These are phyloP conservation scores for Fagopyrum esculentum DNA, from an alignment of 148 eudicot species.

Conservation along the genomic window DNA sequence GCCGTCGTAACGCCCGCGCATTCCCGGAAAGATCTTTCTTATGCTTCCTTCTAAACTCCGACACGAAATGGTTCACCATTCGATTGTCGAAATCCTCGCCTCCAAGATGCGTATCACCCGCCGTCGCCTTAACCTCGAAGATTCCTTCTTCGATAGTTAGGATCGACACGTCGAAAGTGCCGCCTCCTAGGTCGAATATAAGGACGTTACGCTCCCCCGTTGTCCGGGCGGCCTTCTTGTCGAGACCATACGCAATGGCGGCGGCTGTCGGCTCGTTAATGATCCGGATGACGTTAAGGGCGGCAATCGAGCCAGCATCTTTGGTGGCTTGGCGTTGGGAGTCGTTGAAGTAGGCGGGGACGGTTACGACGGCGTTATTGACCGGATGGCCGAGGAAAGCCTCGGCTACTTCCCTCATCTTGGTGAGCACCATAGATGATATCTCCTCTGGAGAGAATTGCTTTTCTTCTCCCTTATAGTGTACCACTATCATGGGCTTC, in stretches of 20 bases:
- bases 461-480: constrained; percentile 29
- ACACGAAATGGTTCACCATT: constrained; percentile 26
- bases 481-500: constrained; percentile 25
- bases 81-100: constrained; percentile 35
- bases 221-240: constrained; percentile 19
- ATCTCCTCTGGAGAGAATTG: constrained; percentile 26
- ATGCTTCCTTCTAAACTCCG: constrained; percentile 33
- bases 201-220: constrained; percentile 26
- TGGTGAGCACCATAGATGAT: constrained; percentile 3
- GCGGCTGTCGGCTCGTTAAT: constrained; percentile 34
- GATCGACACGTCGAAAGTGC: constrained; percentile 31
- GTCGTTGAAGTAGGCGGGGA: constrained; percentile 20
- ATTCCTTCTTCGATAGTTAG: constrained; percentile 33
- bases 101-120: constrained; percentile 34
- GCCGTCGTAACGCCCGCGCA: constrained; percentile 27
- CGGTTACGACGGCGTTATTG: constrained; percentile 23
- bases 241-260: constrained; percentile 35
- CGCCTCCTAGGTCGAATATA: constrained; percentile 33
- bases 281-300: constrained; percentile 26
- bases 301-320: constrained; percentile 28
- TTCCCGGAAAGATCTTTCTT: constrained; percentile 32
- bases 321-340: constrained; percentile 27
- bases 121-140: constrained; percentile 35
- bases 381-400: constrained; percentile 18
- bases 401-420: constrained; percentile 11